Base-by-base conservation (phyloP, 139 green algal genomes). In the Diplosphaera chodatii region DNA sequence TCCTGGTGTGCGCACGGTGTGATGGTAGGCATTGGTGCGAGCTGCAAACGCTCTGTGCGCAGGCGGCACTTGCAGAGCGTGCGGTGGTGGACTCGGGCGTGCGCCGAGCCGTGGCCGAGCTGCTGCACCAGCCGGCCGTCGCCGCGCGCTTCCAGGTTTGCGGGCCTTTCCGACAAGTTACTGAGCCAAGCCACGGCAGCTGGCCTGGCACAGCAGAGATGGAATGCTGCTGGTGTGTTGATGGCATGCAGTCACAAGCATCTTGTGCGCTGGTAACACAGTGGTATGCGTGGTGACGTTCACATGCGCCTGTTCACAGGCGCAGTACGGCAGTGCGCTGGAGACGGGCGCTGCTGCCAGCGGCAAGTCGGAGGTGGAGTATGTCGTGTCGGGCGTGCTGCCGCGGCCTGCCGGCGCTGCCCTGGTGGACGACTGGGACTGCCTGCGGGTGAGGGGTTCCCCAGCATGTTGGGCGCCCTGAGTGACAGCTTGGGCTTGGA, bases 361-460 rank as follows among this genome's bases (percentile, higher is more conserved):
- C 22, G 21, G n/a, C 18, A 34, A 15, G 21, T 27, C 59, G 21
- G 20, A 33, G 3, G 22, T 72, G 28, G 74, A 79, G 68, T 13
- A 34, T 27, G 33, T 79, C 22, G 64, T 72, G 1, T 31, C 10
- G 21, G 18, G 29, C 0, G 40, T 69, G 13, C 69, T 78, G 34
- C 77, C 69, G 1, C 64, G 68, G 20, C 23, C 32, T 8, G 33
- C 37, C 8, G 75, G 75, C 28, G 4, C 34, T 1, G 67, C 86
- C 1, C 71, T 97, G 30, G 90, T 97, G 56, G 85, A 94, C 65
- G 85, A 94, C 74, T 98, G 93, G 93, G 86, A 85, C 34, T 98
- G 93, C 83, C 85, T 96, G 69, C 79, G 87, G 33, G 80, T 85
- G 59, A 41, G 79, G 4, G 10, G 8, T 48, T n/a, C n/a, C n/a